Percentiles rank a stretch among this genome's conserved stretches.
phyloP scores from a whole-genome alignment of 306 rosid species.

The apple (Malus domestica) region ASM211411v1 NC_041791.1:31629001-31629500 shows the following conservation, averaged over 20 bases:
- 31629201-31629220: not conserved
- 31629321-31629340: not conserved
- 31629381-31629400: no score
- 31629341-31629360: not conserved
- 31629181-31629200: not conserved
- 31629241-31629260: not conserved
- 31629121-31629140: conserved; percentile 37
- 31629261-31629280: not conserved
- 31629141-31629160: conserved; percentile 20
- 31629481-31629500: no score
- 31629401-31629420: no score
- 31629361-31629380: not conserved
- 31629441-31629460: no score
- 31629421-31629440: no score
- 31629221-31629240: not conserved
- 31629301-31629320: not conserved
- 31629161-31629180: not conserved
- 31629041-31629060: conserved; percentile 83
- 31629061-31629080: conserved; percentile 60
- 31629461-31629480: no score
- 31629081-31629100: conserved; percentile 67
- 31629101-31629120: conserved; percentile 63
- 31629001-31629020: conserved; percentile 88
- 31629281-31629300: not conserved
- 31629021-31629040: conserved; percentile 97